These are phyloP conservation scores for Coniochaeta sp. DNA, from an alignment of 2,329 filamentous ascomycete species.

Conservation along the genomic window DNA sequence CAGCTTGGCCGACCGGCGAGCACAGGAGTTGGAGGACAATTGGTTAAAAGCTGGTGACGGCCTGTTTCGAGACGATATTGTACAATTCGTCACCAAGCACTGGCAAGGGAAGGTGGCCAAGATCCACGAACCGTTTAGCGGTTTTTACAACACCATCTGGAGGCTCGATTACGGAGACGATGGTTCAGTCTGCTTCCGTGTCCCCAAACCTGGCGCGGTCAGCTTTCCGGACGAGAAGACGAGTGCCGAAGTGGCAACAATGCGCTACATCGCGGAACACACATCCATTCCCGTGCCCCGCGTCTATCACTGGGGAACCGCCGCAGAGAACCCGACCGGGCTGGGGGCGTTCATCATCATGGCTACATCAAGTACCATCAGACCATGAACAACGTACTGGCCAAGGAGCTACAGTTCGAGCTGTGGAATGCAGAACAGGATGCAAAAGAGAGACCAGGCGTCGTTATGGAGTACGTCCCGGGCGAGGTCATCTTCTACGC, in stretches of 20 bases:
- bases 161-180: constrained; percentile 5
- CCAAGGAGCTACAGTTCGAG: constrained; percentile 8
- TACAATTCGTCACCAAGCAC: background rate
- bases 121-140: background rate
- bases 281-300: constrained; percentile 28
- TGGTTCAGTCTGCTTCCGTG: constrained; percentile 1
- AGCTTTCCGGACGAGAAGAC: constrained; percentile 27
- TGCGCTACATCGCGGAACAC: constrained; percentile 22
- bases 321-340: constrained; percentile 23
- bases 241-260: constrained; percentile 26
- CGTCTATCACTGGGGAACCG: constrained; percentile 23
- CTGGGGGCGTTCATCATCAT: constrained; percentile 31
- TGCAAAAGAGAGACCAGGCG: too few species aligned
- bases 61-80: constrained; percentile 2
- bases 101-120: background rate
- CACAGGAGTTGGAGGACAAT: too few species aligned
- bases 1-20: too few species aligned
- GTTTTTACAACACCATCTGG: constrained; percentile 7
- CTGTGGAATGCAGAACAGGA: too few species aligned
- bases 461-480: too few species aligned
- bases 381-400: background rate
- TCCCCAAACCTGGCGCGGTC: constrained; percentile 2
- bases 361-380: too few species aligned
- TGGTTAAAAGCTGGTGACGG: too few species aligned
- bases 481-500: too few species aligned